A percentile compares a stretch with the other conserved stretches of the same genome.
These are phyloP conservation scores for Schoenoplectus triqueter DNA, from an alignment of 202 grass and related monocot species.

Conservation along the genomic window DNA sequence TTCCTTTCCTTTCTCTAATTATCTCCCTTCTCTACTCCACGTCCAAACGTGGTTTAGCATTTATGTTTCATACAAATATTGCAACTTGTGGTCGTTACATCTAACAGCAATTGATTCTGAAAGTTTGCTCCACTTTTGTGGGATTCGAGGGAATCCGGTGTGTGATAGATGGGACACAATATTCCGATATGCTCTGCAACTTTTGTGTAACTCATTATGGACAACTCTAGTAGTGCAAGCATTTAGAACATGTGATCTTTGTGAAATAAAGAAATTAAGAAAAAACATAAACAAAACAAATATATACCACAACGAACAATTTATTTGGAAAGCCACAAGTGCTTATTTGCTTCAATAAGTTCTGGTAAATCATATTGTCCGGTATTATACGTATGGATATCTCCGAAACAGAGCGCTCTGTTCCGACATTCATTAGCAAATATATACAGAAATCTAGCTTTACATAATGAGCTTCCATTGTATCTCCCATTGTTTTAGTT, in stretches of 20 bases:
- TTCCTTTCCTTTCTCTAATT: too few species aligned
- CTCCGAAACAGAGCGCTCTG: not conserved
- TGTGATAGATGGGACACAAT: too few species aligned
- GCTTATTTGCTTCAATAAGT: not conserved
- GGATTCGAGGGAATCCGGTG: too few species aligned
- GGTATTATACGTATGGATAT: not conserved
- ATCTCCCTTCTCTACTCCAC: too few species aligned
- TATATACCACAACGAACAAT: not conserved
- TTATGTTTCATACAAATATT: too few species aligned
- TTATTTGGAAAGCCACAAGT: not conserved
- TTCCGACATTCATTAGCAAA: not conserved
- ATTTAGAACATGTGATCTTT: not conserved
- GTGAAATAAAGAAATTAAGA: not conserved
- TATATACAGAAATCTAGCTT: not conserved
- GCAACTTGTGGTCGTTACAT: too few species aligned
- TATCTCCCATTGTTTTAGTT: not conserved
- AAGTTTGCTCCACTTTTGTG: too few species aligned
- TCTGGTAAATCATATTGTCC: not conserved
- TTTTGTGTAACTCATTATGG: not conserved
- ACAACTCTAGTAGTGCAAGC: not conserved
- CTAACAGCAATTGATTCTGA: too few species aligned
- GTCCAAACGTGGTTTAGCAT: too few species aligned
- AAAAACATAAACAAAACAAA: not conserved
- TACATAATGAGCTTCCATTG: not conserved
- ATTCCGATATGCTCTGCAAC: too few species aligned